Base-by-base conservation (phyloP, 2,329 filamentous ascomycete genomes). In the Claviceps maximensis region DNA sequence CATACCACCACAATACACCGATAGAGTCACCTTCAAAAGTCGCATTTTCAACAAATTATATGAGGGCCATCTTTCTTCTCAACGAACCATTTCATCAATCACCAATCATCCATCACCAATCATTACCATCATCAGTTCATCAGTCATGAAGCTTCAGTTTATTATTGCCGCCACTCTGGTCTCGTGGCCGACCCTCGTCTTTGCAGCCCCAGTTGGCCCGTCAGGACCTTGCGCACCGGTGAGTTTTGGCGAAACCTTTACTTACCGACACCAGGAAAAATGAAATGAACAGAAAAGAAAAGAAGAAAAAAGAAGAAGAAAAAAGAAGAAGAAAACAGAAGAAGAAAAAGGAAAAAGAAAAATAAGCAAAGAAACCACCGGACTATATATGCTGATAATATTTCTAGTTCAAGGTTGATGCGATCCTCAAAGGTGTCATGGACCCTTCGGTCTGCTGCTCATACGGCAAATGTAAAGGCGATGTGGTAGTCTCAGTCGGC, bases 371-470 rank as follows among this genome's bases (percentile, higher is more conserved):
- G 41, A 21, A 42, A 12, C 10, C 3, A 10, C 9, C 10, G 19
- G 10, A 13, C 10, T 17, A 19, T 21, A 38, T 21, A 19, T 23
- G 12, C 55, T 56, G 2, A 57, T 31, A 3, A 3, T 5, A 13
- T 19, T 23, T 23, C 6, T 42, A 70, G 67, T 46, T 38, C 23
- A 67, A 67, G 49, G 62, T 70, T 33, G 67, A 70, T 55, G 65
- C 64, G 15, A 79, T 79, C 41, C 69, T 79, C 47, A 71, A 65
- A 29, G 74, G 75, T 51, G 62, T 70, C 29, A 65, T 75, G 55
- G 67, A 69, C 21, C 69, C 74, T n/a, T 71, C 75, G 29, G 71
- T 65, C 13, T 79, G 76, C 62, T 79, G 76, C 62, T 73, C 72
- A n/a, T 77, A 78, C 56, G 76, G 76, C 49, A 65, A 65, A 36